These are phyloP conservation scores for Sambucus nigra DNA, from an alignment of 129 eudicot genomes.

Conservation along the genomic window DNA sequence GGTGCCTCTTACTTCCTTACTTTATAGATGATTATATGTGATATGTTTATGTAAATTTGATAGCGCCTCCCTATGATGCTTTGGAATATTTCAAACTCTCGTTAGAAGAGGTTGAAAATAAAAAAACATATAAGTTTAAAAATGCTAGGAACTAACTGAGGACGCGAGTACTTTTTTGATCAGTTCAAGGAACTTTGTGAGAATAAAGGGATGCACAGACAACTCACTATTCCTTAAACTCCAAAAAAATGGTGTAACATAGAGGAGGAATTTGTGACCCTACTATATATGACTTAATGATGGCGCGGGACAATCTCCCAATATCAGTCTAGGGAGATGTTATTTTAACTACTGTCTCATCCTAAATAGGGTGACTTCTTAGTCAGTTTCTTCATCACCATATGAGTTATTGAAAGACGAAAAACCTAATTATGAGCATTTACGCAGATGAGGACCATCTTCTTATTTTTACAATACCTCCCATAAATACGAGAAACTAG, in stretches of 20 bases:
- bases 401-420: conserved; percentile 8
- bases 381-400: conserved; percentile 1
- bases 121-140: no score
- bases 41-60: no score
- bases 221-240: conserved; percentile 2
- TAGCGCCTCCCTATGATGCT: no score
- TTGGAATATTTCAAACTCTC: no score
- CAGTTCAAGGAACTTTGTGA: conserved; percentile 3
- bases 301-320: conserved; percentile 10
- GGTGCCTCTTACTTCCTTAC: no score
- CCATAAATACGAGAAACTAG: conserved; percentile 4
- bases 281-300: conserved; percentile 3
- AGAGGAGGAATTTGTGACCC: not conserved
- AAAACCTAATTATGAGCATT: not conserved
- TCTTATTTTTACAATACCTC: not conserved
- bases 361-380: conserved; percentile 7
- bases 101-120: no score
- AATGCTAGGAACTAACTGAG: not conserved
- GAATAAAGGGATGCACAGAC: not conserved
- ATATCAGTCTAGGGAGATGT: conserved; percentile 6
- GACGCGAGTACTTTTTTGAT: conserved; percentile 7
- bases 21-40: no score
- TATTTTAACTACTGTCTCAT: conserved; percentile 5
- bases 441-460: not conserved
- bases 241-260: conserved; percentile 19